These are phyloP conservation scores for Leishmania amazonensis DNA, from an alignment of 208 protist species.

Conservation along the genomic window DNA sequence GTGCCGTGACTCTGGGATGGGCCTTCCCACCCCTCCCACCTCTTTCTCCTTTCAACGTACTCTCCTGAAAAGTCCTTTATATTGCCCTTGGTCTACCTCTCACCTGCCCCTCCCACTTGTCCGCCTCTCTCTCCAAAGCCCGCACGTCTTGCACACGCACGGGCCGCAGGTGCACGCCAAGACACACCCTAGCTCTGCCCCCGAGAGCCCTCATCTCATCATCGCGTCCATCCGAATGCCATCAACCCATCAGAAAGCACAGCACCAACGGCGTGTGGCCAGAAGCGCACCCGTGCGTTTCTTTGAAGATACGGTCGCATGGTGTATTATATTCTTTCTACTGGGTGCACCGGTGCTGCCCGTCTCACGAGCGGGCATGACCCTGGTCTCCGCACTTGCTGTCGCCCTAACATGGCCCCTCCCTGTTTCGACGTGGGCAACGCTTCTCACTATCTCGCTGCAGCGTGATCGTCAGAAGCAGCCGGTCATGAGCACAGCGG, in stretches of 20 bases:
- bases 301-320: conserved; percentile 10
- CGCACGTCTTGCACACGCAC: background rate
- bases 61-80: background rate
- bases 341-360: conserved; percentile 28
- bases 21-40: background rate
- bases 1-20: background rate
- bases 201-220: background rate
- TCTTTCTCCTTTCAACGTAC: background rate
- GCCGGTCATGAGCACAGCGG: conserved; percentile 4
- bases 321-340: conserved; percentile 27
- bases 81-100: background rate
- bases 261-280: background rate
- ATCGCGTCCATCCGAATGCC: background rate
- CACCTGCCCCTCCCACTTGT: background rate
- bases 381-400: conserved; percentile 10
- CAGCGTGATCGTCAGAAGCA: conserved; percentile 4
- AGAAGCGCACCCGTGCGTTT: background rate
- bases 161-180: background rate
- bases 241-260: background rate
- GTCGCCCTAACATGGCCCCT: conserved; percentile 27
- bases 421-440: conserved; percentile 10
- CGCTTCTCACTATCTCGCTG: background rate
- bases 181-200: conserved; percentile 2
- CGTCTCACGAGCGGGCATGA: conserved; percentile 5
- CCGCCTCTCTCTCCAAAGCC: background rate